These are phyloP conservation scores for Chlamydomonas schloesseri DNA, from an alignment of 139 green algal species.

Conservation along the genomic window DNA sequence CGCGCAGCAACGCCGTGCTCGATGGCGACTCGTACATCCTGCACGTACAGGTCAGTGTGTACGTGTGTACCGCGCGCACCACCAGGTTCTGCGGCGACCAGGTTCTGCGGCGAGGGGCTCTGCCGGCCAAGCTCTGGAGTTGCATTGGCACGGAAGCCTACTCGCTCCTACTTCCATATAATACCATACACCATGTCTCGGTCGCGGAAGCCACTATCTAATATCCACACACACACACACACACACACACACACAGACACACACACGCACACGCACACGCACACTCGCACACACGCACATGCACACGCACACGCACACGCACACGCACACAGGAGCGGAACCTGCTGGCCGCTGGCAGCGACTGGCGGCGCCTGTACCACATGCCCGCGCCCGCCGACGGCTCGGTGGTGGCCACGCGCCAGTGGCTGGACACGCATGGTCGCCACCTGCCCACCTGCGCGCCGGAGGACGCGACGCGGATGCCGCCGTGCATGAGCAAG, in stretches of 20 bases:
- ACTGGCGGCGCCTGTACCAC: slow-evolving; percentile 16
- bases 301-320: background rate
- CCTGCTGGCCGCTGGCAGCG: background rate
- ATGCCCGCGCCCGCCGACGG: slow-evolving; percentile 34
- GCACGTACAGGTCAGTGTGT: background rate
- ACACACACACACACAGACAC: too few species aligned
- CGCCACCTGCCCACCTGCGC: slow-evolving; percentile 20
- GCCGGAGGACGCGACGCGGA: background rate
- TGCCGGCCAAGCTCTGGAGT: too few species aligned
- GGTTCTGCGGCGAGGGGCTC: too few species aligned
- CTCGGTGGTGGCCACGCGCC: slow-evolving; percentile 4
- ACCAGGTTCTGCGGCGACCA: too few species aligned
- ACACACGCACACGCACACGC: too few species aligned
- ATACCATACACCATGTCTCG: background rate
- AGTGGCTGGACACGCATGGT: slow-evolving; percentile 15
- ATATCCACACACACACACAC: too few species aligned
- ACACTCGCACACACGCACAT: too few species aligned
- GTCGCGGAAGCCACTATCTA: too few species aligned
- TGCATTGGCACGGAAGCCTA: too few species aligned
- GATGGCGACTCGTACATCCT: background rate
- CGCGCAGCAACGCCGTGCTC: background rate
- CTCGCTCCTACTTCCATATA: too few species aligned
- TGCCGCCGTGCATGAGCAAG: slow-evolving; percentile 32
- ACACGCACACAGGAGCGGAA: background rate
- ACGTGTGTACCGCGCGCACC: background rate